These are phyloP conservation scores for Fusarium temperatum DNA, from an alignment of 2,329 filamentous ascomycete species.

Conservation along the genomic window DNA sequence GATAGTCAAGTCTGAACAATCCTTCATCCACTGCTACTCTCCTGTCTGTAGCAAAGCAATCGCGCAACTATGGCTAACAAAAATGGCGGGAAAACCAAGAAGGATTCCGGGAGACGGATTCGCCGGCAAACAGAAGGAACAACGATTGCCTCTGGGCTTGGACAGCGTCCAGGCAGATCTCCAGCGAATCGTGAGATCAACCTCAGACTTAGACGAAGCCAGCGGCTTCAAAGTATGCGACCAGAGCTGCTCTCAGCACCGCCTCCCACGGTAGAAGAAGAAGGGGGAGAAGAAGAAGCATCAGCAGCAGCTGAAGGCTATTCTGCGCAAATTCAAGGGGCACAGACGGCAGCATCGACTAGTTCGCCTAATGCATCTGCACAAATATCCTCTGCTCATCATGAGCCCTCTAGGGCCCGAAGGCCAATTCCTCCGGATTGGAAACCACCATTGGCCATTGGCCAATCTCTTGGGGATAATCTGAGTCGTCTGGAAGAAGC, in stretches of 20 bases:
- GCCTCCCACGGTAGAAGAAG: not conserved
- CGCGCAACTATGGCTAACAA: slow-evolving; percentile 7
- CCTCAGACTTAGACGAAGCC: slow-evolving; percentile 9
- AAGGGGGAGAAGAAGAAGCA: not conserved
- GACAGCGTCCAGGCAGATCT: slow-evolving; percentile 35
- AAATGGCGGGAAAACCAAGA: not conserved
- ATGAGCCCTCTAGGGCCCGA: not conserved
- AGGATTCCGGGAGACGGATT: not conserved
- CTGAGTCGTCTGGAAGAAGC: slow-evolving; percentile 37
- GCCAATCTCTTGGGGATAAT: slow-evolving; percentile 34
- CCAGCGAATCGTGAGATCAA: slow-evolving; percentile 33
- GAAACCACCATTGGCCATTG: slow-evolving; percentile 38
- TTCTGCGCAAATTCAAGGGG: not conserved
- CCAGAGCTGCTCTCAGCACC: not conserved
- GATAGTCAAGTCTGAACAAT: not conserved
- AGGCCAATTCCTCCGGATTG: slow-evolving; percentile 24
- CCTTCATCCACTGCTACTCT: not conserved
- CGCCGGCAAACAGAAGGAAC: not conserved
- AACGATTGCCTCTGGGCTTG: not conserved
- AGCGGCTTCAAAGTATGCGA: not conserved
- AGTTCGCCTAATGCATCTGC: not conserved
- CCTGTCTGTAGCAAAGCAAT: not conserved
- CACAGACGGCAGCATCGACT: not conserved
- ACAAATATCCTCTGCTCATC: not conserved
- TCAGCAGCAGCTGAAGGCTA: not conserved